Conservation (phyloP, 768 basidiomycete genomes). For the Thelephora aurantiotincta region DNA sequence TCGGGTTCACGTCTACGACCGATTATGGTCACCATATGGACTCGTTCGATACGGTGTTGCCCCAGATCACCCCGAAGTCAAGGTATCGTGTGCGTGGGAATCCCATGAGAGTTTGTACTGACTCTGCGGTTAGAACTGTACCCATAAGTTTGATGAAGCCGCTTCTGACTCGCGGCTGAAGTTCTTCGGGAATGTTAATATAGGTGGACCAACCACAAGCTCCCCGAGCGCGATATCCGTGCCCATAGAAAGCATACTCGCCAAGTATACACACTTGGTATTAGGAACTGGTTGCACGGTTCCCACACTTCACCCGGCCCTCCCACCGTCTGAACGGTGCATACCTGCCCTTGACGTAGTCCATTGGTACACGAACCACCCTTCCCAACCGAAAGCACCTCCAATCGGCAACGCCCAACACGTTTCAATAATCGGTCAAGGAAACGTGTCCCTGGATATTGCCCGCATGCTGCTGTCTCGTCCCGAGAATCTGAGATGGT, state of each 20-base stretch:
- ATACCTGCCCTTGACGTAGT: conserved; percentile 74
- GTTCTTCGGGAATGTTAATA: conserved; percentile 86
- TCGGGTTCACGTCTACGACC: conserved; percentile 80
- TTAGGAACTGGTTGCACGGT: conserved; percentile 78
- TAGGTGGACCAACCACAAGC: conserved; percentile 16
- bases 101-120: neutral
- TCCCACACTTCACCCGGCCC: conserved; percentile 40
- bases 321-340: conserved; percentile 34
- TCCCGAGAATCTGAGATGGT: conserved; percentile 42
- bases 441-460: conserved; percentile 89
- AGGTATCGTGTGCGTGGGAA: conserved; percentile 30
- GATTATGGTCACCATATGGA: conserved; percentile 89
- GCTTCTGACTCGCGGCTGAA: conserved; percentile 69
- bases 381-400: conserved; percentile 37
- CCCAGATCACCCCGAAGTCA: conserved; percentile 97
- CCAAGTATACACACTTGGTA: conserved; percentile 74
- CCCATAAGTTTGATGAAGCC: conserved; percentile 80
- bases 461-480: conserved; percentile 79
- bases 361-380: conserved; percentile 95
- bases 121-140: conserved; percentile 63
- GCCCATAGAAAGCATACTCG: conserved; percentile 43
- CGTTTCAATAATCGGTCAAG: conserved; percentile 82
- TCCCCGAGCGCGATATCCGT: conserved; percentile 36
- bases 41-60: conserved; percentile 94
- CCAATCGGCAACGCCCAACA: conserved; percentile 52